Conservation (phyloP, 306 rosid species). For the Parietaria judaica region DNA sequence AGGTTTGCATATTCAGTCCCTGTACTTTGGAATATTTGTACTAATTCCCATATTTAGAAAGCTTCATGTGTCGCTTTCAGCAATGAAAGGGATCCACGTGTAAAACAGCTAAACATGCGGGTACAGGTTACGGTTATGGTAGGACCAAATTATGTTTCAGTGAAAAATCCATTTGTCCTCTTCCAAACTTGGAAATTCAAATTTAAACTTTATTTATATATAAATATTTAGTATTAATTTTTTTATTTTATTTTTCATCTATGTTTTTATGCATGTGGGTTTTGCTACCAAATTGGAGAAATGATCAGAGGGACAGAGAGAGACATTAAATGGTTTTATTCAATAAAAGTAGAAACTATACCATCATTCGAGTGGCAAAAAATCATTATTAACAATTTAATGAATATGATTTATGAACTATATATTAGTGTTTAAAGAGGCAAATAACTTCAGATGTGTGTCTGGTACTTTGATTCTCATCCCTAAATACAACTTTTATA, state of each 20-base stretch:
- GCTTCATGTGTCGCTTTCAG: constrained; percentile 13
- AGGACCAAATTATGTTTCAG: background rate
- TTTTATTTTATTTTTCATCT: too few relatives aligned
- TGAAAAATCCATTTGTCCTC: background rate
- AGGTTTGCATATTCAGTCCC: background rate
- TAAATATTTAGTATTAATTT: too few relatives aligned
- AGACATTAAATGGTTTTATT: background rate
- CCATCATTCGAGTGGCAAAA: background rate
- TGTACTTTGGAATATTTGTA: constrained; percentile 6
- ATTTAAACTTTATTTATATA: background rate
- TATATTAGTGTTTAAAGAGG: too few relatives aligned
- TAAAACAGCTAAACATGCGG: constrained; percentile 11
- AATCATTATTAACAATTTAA: background rate
- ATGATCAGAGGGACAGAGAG: background rate
- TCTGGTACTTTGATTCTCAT: too few relatives aligned
- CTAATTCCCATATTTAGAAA: constrained; percentile 5
- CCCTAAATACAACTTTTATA: too few relatives aligned
- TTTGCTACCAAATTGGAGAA: constrained; percentile 1
- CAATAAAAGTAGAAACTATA: background rate
- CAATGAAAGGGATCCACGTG: constrained; percentile 12
- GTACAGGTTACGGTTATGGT: constrained; percentile 5
- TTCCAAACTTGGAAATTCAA: background rate
- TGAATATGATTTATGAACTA: too few relatives aligned
- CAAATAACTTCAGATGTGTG: too few relatives aligned
- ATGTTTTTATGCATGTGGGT: background rate